Evolutionary conservation across 768 basidiomycete species (phyloP).

Genomic region (Candolleomyces aberdarensis): DNA sequence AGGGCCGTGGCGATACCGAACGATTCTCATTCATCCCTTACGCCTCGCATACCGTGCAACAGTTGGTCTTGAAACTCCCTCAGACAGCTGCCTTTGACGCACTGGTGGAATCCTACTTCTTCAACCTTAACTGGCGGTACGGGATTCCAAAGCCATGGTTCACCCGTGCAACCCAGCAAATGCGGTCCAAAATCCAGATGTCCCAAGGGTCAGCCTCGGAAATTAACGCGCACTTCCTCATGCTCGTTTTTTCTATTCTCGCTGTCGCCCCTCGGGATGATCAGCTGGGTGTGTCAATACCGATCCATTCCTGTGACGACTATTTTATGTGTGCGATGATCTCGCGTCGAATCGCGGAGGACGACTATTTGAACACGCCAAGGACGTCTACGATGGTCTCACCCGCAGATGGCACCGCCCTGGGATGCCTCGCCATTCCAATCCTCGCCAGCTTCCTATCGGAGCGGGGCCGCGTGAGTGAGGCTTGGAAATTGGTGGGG

Average conservation of each 20-base stretch:
- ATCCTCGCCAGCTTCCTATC: constrained; percentile 44
- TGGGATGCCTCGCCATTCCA: constrained; percentile 44
- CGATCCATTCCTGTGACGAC: constrained; percentile 15
- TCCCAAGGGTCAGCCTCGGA: constrained; percentile 26
- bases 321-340: constrained; percentile 43
- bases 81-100: constrained; percentile 26
- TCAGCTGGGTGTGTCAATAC: background rate
- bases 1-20: constrained; percentile 21
- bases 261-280: constrained; percentile 34
- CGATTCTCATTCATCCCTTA: constrained; percentile 21
- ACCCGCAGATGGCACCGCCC: constrained; percentile 44
- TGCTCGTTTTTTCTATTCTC: constrained; percentile 46
- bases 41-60: constrained; percentile 21
- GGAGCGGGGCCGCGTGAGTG: constrained; percentile 45
- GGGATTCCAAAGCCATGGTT: constrained; percentile 52
- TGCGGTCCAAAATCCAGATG: constrained; percentile 43
- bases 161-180: constrained; percentile 34
- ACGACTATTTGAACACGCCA: constrained; percentile 36
- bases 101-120: constrained; percentile 41
- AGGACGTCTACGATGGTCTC: constrained; percentile 31
- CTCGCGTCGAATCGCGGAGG: constrained; percentile 45
- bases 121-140: constrained; percentile 46
- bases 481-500: constrained; percentile 46
- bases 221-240: constrained; percentile 50
- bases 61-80: constrained; percentile 33